Conservation (phyloP, 2,329 filamentous ascomycete species). For the Rugonectria rugulosa region DNA sequence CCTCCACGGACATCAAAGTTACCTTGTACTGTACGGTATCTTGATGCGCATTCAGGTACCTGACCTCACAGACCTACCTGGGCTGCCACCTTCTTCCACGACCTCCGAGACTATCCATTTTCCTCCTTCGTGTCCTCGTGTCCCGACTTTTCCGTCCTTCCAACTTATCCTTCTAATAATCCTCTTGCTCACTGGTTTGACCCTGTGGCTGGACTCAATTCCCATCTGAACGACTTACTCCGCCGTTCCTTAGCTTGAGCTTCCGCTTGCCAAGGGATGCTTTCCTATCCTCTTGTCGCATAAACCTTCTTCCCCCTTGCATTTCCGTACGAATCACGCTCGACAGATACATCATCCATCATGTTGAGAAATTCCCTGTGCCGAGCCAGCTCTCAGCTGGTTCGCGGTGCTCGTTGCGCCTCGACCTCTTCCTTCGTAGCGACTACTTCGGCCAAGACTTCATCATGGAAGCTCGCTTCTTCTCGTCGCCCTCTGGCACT, state of each 20-base stretch:
- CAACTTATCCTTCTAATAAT: slow-evolving; percentile 22
- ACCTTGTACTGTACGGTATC: slow-evolving; percentile 26
- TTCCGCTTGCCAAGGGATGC: slow-evolving; percentile 44
- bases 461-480: slow-evolving; percentile 54
- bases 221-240: slow-evolving; percentile 53
- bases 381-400: slow-evolving; percentile 70
- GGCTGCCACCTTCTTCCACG: slow-evolving; percentile 10
- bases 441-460: slow-evolving; percentile 47
- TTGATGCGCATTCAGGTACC: slow-evolving; percentile 5
- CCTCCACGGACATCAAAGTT: slow-evolving; percentile 38
- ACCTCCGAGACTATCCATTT: slow-evolving; percentile 34
- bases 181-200: slow-evolving; percentile 24
- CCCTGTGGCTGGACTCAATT: slow-evolving; percentile 27
- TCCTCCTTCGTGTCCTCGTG: slow-evolving; percentile 25
- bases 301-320: slow-evolving; percentile 23
- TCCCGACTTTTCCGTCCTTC: slow-evolving; percentile 18
- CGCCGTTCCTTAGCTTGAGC: slow-evolving; percentile 54
- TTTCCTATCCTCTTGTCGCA: slow-evolving; percentile 36
- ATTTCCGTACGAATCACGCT: slow-evolving; percentile 31
- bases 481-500: slow-evolving; percentile 59
- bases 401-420: slow-evolving; percentile 59
- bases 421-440: slow-evolving; percentile 53
- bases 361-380: slow-evolving; percentile 78
- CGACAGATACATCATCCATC: slow-evolving; percentile 48
- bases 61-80: too few relatives aligned